phyloP scores from a whole-genome alignment of 164 flowering plant species.

The Buxus sempervirens region DNA sequence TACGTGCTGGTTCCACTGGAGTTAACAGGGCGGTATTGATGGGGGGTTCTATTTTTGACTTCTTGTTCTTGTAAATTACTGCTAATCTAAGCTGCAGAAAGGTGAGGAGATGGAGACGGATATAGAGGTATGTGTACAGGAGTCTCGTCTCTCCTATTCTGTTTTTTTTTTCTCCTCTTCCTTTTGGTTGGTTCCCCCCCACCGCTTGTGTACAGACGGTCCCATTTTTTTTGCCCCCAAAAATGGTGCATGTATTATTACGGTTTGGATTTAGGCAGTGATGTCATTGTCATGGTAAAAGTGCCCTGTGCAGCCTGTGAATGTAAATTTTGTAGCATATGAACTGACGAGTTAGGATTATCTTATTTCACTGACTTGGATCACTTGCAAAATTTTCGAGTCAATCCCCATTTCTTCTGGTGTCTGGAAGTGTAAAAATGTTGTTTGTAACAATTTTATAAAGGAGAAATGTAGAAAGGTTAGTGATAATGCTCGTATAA shows the following conservation, averaged over 20 bases:
- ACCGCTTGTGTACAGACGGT: constrained; percentile 17
- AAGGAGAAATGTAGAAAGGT: no score
- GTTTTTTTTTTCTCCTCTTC: constrained; percentile 8
- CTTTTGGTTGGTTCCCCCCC: constrained; percentile 1
- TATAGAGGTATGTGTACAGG: constrained; percentile 55
- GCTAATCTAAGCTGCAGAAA: constrained; percentile 26
- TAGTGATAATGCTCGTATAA: no score
- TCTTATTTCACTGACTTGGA: neutral
- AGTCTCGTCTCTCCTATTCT: constrained; percentile 28
- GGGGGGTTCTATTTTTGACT: constrained; percentile 21
- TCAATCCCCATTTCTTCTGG: no score
- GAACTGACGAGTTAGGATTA: neutral
- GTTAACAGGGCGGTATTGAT: constrained; percentile 11
- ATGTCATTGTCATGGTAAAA: constrained; percentile 39
- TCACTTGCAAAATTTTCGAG: neutral
- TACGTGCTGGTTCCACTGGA: constrained; percentile 21
- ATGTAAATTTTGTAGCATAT: constrained; percentile 4
- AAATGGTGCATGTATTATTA: constrained; percentile 43
- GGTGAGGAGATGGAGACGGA: constrained; percentile 25
- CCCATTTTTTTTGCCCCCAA: constrained; percentile 25
- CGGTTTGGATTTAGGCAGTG: constrained; percentile 18
- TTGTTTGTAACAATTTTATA: no score
- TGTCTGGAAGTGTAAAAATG: no score
- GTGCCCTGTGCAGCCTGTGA: constrained; percentile 36
- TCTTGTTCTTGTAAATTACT: constrained; percentile 37